Base-by-base conservation (phyloP, 352 stramenopile genomes). In the Globisporangium spiculum region DNA sequence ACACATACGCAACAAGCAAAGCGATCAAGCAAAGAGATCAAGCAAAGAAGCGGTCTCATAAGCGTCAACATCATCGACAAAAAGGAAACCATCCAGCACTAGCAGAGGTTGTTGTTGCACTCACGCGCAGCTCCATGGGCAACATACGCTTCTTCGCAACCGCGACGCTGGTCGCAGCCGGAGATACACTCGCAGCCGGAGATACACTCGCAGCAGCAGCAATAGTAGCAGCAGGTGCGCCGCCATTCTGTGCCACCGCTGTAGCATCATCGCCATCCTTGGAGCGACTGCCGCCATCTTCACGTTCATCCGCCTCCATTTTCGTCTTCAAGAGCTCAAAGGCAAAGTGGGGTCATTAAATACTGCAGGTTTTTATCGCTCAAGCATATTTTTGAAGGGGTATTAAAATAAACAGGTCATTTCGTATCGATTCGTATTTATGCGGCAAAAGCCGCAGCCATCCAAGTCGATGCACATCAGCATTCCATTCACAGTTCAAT, bases 51-150 rank as follows among this genome's bases (percentile, higher is more conserved):
- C 12, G 36, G 36, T 44, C 36, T 12, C 36, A 34, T 56, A 54
- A 56, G 26, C 52, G 30, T 68, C 56, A 70, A 16, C 24, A 50
- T 30, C 24, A n/a, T 2, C 26, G 56, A 22, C 24, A 30, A 62
- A 18, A 48, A 44, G 38, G 32, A 38, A 38, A 38, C 32, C 32
- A 38, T 38, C 41, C 24, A 44, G 14, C 22, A 53, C 7, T 8
- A 38, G 16, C 36, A 44, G 4, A 44, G 4, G 59, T 65, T 4
- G 61, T 65, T 4, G n/a, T 26, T 55, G 1, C 5, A 80, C 85
- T 54, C 32, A 93, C 85, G 60, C 85, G 79, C 65, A 93, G 55
- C 34, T 93, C 85, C 78, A 83, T 93, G 1, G 85, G 85, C 50
- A 93, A 71, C 24, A 93, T 67, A 9, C 85, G 75, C 75, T 89